Percentiles rank a stretch among this genome's conserved stretches.
phyloP scores from a whole-genome alignment of 371 early-diverging fungal genomes.

The Gilbertella persicaria region DNA sequence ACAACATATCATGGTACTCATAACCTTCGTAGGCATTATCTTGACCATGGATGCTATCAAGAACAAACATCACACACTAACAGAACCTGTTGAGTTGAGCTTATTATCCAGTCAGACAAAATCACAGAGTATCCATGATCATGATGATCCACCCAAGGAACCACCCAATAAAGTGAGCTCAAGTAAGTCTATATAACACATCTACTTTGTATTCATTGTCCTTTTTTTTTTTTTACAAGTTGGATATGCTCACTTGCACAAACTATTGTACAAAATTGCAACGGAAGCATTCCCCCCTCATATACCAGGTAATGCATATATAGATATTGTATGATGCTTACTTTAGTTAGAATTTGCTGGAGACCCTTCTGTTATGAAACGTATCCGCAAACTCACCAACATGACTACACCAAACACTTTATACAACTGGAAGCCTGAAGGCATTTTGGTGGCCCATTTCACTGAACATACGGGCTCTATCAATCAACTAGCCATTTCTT shows the following conservation, averaged over 20 bases:
- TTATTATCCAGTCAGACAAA: slow-evolving; percentile 3
- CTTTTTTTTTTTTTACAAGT: slow-evolving; percentile 7
- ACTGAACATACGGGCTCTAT: slow-evolving; percentile 84
- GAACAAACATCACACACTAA: slow-evolving; percentile 6
- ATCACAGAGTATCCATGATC: not conserved
- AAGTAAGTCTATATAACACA: slow-evolving; percentile 10
- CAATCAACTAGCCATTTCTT: slow-evolving; percentile 72
- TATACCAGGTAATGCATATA: slow-evolving; percentile 39
- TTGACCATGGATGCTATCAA: slow-evolving; percentile 25
- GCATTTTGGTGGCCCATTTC: slow-evolving; percentile 76
- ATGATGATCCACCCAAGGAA: slow-evolving; percentile 1
- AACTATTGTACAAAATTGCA: slow-evolving; percentile 42
- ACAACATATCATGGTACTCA: not conserved
- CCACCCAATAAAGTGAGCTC: slow-evolving; percentile 7
- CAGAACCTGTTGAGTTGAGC: slow-evolving; percentile 13
- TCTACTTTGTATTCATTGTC: too few species aligned
- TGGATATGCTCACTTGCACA: slow-evolving; percentile 50
- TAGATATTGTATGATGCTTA: not conserved
- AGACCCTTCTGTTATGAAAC: slow-evolving; percentile 39
- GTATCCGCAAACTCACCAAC: slow-evolving; percentile 34
- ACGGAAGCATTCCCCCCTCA: slow-evolving; percentile 52
- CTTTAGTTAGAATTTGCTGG: slow-evolving; percentile 43
- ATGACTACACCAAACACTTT: slow-evolving; percentile 33
- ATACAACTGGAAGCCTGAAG: slow-evolving; percentile 51
- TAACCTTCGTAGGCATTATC: slow-evolving; percentile 6